phyloP scores from a whole-genome alignment of 371 early-diverging fungal species.

The Phascolomyces articulosus region DNA sequence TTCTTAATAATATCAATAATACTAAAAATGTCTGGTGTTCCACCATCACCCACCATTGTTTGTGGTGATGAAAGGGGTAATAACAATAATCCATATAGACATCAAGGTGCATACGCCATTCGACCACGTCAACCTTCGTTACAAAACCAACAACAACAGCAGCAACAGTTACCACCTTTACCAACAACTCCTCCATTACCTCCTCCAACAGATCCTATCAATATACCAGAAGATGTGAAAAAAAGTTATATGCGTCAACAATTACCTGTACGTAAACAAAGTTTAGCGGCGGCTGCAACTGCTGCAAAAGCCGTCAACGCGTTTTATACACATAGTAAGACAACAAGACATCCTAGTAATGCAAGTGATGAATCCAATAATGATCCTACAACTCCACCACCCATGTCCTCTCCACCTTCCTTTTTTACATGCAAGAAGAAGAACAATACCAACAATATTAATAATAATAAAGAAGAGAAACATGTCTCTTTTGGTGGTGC shows the following conservation, averaged over 20 bases:
- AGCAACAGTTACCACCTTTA: neutral
- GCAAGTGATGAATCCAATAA: slow-evolving; percentile 13
- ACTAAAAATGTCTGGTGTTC: neutral
- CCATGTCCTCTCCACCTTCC: slow-evolving; percentile 4
- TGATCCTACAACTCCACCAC: slow-evolving; percentile 2
- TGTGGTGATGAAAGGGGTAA: slow-evolving; percentile 7
- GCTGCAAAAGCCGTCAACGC: slow-evolving; percentile 8
- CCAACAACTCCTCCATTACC: neutral
- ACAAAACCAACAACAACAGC: slow-evolving; percentile 1
- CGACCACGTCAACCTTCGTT: slow-evolving; percentile 2
- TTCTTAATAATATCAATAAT: neutral
- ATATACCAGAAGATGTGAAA: slow-evolving; percentile 34
- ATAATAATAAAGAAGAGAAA: neutral
- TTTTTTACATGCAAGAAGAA: neutral
- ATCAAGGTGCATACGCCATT: slow-evolving; percentile 21
- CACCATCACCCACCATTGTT: slow-evolving; percentile 14
- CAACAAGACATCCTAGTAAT: slow-evolving; percentile 16
- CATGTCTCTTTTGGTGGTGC: neutral
- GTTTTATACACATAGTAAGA: slow-evolving; percentile 9
- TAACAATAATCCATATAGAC: slow-evolving; percentile 14
- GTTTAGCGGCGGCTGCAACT: slow-evolving; percentile 33
- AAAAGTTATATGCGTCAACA: slow-evolving; percentile 43
- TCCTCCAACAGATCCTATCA: neutral
- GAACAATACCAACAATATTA: neutral
- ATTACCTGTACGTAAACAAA: slow-evolving; percentile 45